Evolutionary conservation across 2,329 filamentous ascomycete genomes (phyloP).

Genomic region (Elsinoe arachidis): DNA sequence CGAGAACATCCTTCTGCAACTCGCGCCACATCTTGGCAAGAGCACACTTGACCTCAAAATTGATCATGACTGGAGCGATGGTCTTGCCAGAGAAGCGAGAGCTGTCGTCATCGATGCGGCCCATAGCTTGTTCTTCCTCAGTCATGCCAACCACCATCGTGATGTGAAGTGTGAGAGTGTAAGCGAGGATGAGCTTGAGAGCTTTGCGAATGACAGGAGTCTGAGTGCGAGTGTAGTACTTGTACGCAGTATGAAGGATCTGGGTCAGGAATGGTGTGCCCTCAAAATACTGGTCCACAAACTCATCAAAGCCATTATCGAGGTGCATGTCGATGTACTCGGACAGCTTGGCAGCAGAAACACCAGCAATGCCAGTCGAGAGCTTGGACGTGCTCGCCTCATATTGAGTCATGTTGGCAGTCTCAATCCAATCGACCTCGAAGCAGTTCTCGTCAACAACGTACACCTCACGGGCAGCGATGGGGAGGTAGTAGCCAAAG

Average conservation of each 20-base stretch:
- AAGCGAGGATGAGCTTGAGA: slow-evolving; percentile 86
- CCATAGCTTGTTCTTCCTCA: slow-evolving; percentile 66
- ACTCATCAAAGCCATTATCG: slow-evolving; percentile 82
- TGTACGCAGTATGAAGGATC: slow-evolving; percentile 91
- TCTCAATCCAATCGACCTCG: slow-evolving; percentile 88
- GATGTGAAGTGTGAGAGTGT: slow-evolving; percentile 90
- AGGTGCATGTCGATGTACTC: slow-evolving; percentile 95
- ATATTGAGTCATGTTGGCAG: slow-evolving; percentile 68
- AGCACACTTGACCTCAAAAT: slow-evolving; percentile 97
- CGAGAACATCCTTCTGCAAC: slow-evolving; percentile 88
- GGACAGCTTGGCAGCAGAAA: slow-evolving; percentile 69
- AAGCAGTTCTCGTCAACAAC: slow-evolving; percentile 90
- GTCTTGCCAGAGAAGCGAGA: slow-evolving; percentile 87
- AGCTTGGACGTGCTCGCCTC: slow-evolving; percentile 82
- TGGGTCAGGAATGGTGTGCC: slow-evolving; percentile 92
- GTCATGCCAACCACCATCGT: slow-evolving; percentile 88
- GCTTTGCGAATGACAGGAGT: slow-evolving; percentile 88
- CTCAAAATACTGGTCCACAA: slow-evolving; percentile 93
- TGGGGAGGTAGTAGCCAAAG: slow-evolving; percentile 85
- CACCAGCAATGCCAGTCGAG: slow-evolving; percentile 80
- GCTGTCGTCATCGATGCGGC: slow-evolving; percentile 75
- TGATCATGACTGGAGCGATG: slow-evolving; percentile 95
- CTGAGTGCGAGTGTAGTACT: slow-evolving; percentile 83
- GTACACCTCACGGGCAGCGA: slow-evolving; percentile 88
- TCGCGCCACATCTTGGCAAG: slow-evolving; percentile 98